A percentile compares a stretch with the other conserved stretches of the same genome.
phyloP scores from a whole-genome alignment of 176 grass and related monocot genomes.

The Oryza glaberrima region DNA sequence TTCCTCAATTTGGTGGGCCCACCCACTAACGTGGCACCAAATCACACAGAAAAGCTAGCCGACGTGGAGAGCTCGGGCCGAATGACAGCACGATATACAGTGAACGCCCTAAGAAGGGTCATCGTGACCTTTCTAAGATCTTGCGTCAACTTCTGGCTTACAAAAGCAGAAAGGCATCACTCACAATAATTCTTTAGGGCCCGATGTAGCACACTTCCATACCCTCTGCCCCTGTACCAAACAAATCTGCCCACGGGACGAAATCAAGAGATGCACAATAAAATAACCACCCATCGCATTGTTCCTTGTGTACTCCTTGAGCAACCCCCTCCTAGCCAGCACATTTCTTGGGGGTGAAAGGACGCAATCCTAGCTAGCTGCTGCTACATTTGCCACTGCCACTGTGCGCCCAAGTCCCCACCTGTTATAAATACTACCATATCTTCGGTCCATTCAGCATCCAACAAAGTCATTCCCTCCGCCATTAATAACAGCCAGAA shows the following conservation, averaged over 20 bases:
- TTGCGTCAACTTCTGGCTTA: background rate
- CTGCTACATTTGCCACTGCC: constrained; percentile 19
- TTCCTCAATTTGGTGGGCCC: too few relatives aligned
- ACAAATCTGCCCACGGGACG: background rate
- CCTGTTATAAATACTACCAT: constrained; percentile 37
- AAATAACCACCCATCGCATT: constrained; percentile 35
- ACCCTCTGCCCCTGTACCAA: background rate
- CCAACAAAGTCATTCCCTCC: constrained; percentile 20
- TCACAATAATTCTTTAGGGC: background rate
- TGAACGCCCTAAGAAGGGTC: too few relatives aligned
- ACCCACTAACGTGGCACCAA: too few relatives aligned
- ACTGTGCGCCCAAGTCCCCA: background rate
- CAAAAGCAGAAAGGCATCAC: background rate
- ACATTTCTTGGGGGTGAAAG: constrained; percentile 57
- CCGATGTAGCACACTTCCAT: background rate
- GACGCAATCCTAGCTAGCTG: background rate
- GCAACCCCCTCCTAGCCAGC: constrained; percentile 41
- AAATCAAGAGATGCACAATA: constrained; percentile 32
- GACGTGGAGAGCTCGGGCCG: too few relatives aligned
- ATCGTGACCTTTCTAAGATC: too few relatives aligned
- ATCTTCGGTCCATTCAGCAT: constrained; percentile 25
- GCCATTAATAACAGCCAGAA: background rate
- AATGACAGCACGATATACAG: too few relatives aligned
- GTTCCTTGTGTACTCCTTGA: constrained; percentile 55
- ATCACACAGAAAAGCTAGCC: too few relatives aligned